Evolutionary conservation across 2,329 filamentous ascomycete species (phyloP), one percentile per base, ranked within the genome.

Genomic region (Coniochaeta prunicola): DNA sequence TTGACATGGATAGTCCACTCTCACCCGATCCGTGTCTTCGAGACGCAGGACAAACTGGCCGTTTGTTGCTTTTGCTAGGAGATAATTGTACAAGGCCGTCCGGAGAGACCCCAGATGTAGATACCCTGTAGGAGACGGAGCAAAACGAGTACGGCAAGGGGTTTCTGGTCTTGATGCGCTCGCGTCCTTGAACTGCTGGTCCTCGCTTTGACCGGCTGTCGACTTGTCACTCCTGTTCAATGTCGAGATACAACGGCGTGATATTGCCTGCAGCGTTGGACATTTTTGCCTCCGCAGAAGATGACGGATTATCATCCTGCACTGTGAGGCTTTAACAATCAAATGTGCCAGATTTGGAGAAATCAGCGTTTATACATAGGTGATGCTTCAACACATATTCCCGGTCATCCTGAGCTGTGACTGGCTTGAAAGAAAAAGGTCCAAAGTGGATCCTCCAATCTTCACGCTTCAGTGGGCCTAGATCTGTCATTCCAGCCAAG

Each of bases 51-150:
- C 75, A 67, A 99, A 99, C 70, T 96, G 89, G 7, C 94, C 94
- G 4, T 89, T 87, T 0, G 94, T 96, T 2, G 88, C 85, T 67
- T 87, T 90, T 0, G 94, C 92, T n/a, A 96, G 80, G 4, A 99
- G 77, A 65, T 93, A 97, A 68, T 96, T 97, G 77, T 92, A 97
- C n/a, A 99, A 75, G 0, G 96, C 96, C 0, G 94, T 99, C 60
- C 94, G 82, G 36, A 99, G 74, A 0, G 92, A 96, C 4, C 94
- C 94, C 13, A 99, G 79, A 73, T 99, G 94, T 26, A 99, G 80
- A 67, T 93, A 92, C 1, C 94, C 94, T 0, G 94, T 99, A 0
- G 94, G 94, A 1, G 94, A 97, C 0, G 94, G 94, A 1, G 96
- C 94, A 73, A 99, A 99, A 53, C 94, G 87, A 19, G 94, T 91